Evolutionary conservation across 2,329 filamentous ascomycete species (phyloP).

Genomic region (Fusarium nanum): DNA sequence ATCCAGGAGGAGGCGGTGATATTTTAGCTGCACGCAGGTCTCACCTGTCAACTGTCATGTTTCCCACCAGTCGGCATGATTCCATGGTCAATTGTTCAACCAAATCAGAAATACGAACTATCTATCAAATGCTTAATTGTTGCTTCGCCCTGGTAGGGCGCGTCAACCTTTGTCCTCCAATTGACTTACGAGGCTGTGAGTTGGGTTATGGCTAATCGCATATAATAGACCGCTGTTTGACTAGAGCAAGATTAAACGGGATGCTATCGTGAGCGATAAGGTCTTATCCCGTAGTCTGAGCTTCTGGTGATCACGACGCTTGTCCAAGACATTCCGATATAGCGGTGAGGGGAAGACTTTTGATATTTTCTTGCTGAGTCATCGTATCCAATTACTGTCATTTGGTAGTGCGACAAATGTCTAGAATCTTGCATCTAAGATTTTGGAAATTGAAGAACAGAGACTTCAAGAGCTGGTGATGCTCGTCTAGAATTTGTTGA

Average conservation of each 20-base stretch:
- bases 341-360: neutral
- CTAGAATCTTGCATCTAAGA: neutral
- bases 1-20: too few species aligned
- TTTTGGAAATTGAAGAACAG: neutral
- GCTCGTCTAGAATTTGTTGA: neutral
- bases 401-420: neutral
- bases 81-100: neutral
- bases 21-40: neutral
- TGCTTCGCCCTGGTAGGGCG: neutral
- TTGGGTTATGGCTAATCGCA: neutral
- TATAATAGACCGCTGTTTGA: neutral
- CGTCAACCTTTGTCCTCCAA: neutral
- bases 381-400: neutral
- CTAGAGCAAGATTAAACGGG: neutral
- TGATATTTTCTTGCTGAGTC: neutral
- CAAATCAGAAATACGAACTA: too few species aligned
- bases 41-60: neutral
- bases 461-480: neutral
- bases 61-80: constrained; percentile 2
- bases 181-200: neutral
- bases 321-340: constrained; percentile 5
- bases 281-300: neutral
- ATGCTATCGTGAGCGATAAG: neutral
- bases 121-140: neutral
- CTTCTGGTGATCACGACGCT: neutral